Base-by-base conservation (phyloP, 208 protist species). In the Tritrichomonas musculus region DNA sequence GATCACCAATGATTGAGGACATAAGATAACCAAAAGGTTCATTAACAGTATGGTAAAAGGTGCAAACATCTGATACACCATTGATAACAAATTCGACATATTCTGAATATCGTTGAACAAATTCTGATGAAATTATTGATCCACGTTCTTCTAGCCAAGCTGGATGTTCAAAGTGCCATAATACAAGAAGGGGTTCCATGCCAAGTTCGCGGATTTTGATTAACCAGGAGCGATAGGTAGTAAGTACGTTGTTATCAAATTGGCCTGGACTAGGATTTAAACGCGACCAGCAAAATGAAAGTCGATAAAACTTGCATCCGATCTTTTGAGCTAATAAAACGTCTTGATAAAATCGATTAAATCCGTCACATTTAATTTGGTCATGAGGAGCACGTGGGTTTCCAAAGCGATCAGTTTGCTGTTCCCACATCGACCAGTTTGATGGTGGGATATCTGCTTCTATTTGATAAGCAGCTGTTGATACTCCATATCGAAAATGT, bases 151-250 rank as follows among this genome's bases (percentile, higher is more conserved):
- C 77, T 13, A 88, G 14, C 77, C 77, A 88, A 57, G 77, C 77
- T 57, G 77, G 77, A 88, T 88, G 8, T 27, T 88, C 77, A 39
- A 88, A 88, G 30, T 88, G 77, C 47, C 77, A 88, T 30, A 88
- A 20, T 33, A 47, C 47, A 4, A 88, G 47, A 27, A 88, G 25
- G 22, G 77, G 77, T 39, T 88, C 77, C 0, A 88, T 88, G 4
- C 77, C 77, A 39, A 20, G 1, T 36, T 88, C 77, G 53, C 27
- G 33, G 25, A 88, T 25, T 50, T 88, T 88, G 0, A 53, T 53
- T 8, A 44, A 39, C 25, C 25, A 47, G 2, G 9, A 25, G 1
- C 44, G 0, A 17, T 88, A 88, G n/a, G 25, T 88, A 11, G 33
- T 8, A 5, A 88, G 39, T 57, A 53, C 20, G 9, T 27, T 5